Base-by-base conservation (phyloP, 352 stramenopile genomes). In the Phytophthora colocasiae region DNA sequence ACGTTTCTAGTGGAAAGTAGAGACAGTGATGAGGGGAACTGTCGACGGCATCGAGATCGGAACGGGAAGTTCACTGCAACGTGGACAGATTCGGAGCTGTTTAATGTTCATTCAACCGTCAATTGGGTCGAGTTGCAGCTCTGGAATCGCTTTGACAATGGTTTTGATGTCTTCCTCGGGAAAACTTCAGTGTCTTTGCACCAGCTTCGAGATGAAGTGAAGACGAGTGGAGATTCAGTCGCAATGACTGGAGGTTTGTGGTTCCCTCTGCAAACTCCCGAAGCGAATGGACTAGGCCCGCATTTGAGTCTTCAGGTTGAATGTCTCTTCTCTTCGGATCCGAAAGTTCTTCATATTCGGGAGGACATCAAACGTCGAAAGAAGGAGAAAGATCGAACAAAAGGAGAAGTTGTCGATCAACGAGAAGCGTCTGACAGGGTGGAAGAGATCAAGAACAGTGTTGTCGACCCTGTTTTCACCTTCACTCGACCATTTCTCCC, bases 71-170 rank as follows among this genome's bases (percentile, higher is more conserved):
- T 76, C 58, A 89, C 76, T 43, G 79, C 64, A 4, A 15, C n/a
- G 0, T 92, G 79, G 79, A 27, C n/a, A 0, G 32, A 50, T 12
- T 10, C 22, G 9, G 41, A 69, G 38, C 26, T 66, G 4, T 73
- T 73, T 36, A 57, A 74, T 40, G 46, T 86, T 15, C 77, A 79
- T 9, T n/a, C 66, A 0, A 63, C 43, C 6, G 63, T 81, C 7
- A 53, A 86, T 11, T 82, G 53, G 57, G 53, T 91, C 50, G 77
- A 91, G 39, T 41, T 91, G 3, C 78, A 92, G 56, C 48, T 89
- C 14, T 92, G 84, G 84, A 91, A 91, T 58, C 71, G 61, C 4
- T 90, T 91, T 47, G 57, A 68, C 17, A 82, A 64, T 10, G 80
- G 78, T 12, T 75, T 90, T 44, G 74, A 85, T 19, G 77, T 90